Conservation (phyloP, 2,329 filamentous ascomycete species). For the Cladosporium sp. region DNA sequence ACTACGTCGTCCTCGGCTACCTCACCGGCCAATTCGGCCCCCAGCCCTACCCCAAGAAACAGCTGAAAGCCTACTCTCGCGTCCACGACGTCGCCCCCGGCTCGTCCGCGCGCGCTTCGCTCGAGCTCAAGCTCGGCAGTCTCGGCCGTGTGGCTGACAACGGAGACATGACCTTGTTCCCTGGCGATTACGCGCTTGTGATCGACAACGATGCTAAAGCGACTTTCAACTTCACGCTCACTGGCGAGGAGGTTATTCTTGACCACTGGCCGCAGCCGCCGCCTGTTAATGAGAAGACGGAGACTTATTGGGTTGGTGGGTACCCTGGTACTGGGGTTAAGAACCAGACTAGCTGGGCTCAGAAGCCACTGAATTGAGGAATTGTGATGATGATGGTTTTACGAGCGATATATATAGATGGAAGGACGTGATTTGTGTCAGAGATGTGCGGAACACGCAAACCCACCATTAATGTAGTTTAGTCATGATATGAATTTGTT, state of each 20-base stretch:
- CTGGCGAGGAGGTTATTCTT: constrained; percentile 45
- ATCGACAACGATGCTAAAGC: constrained; percentile 48
- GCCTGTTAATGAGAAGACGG: constrained; percentile 23
- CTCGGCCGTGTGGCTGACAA: constrained; percentile 52
- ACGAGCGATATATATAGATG: not conserved
- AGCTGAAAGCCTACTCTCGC: constrained; percentile 53
- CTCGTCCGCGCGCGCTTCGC: constrained; percentile 29
- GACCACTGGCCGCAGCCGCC: constrained; percentile 41
- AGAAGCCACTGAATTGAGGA: not conserved
- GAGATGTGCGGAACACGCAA: not conserved
- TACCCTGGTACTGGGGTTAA: constrained; percentile 22
- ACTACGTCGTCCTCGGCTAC: constrained; percentile 57
- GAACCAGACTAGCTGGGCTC: constrained; percentile 15
- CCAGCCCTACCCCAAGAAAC: constrained; percentile 54
- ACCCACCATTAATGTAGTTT: not conserved
- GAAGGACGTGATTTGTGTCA: not conserved
- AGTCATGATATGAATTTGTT: not conserved
- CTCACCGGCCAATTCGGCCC: constrained; percentile 51
- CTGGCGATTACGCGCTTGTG: constrained; percentile 52
- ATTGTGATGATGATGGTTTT: not conserved
- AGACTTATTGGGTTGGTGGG: constrained; percentile 35
- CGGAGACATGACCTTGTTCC: constrained; percentile 56
- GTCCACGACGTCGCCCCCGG: constrained; percentile 36
- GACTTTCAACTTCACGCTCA: constrained; percentile 48
- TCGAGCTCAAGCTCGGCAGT: constrained; percentile 51